A percentile compares a stretch with the other conserved stretches of the same genome.
Conservation (phyloP, 805 yeast species). For the Saccharomycopsis capsularis region DNA sequence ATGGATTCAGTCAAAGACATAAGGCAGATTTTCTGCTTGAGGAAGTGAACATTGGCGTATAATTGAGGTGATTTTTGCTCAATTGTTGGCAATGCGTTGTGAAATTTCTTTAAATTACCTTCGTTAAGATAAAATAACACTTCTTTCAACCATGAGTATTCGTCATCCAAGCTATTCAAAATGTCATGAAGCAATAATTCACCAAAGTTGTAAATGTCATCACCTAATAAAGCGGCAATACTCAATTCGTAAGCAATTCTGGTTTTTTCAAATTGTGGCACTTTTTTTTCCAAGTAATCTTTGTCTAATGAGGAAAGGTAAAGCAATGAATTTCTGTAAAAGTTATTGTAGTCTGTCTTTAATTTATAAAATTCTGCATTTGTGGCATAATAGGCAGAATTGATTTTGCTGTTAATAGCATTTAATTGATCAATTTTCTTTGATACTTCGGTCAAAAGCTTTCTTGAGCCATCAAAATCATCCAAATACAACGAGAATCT, state of each 20-base stretch:
- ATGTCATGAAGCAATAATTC: slow-evolving; percentile 89
- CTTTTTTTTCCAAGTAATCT: slow-evolving; percentile 32
- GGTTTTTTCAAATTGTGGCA: slow-evolving; percentile 36
- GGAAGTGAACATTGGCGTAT: slow-evolving; percentile 50
- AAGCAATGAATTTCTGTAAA: slow-evolving; percentile 73
- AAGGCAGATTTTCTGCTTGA: slow-evolving; percentile 85
- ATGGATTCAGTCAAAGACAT: slow-evolving; percentile 87
- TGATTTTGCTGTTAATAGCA: slow-evolving; percentile 51
- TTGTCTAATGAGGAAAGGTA: slow-evolving; percentile 67
- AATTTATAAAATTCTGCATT: slow-evolving; percentile 69
- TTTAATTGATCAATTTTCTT: slow-evolving; percentile 50
- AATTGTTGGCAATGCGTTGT: slow-evolving; percentile 36
- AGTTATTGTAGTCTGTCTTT: slow-evolving; percentile 71
- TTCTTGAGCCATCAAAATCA: slow-evolving; percentile 53
- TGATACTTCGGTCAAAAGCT: slow-evolving; percentile 55
- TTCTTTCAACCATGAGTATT: slow-evolving; percentile 64
- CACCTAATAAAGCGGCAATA: slow-evolving; percentile 84
- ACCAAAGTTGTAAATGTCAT: slow-evolving; percentile 89
- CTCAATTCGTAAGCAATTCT: slow-evolving; percentile 68
- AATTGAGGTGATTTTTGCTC: slow-evolving; percentile 48
- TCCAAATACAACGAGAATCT: slow-evolving; percentile 55
- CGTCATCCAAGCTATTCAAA: slow-evolving; percentile 41
- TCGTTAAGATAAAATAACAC: slow-evolving; percentile 64
- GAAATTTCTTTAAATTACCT: slow-evolving; percentile 69
- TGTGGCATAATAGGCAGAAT: slow-evolving; percentile 77